Base-by-base conservation (phyloP, 1,284 basidiomycete species). In the Trametes sp. region DNA sequence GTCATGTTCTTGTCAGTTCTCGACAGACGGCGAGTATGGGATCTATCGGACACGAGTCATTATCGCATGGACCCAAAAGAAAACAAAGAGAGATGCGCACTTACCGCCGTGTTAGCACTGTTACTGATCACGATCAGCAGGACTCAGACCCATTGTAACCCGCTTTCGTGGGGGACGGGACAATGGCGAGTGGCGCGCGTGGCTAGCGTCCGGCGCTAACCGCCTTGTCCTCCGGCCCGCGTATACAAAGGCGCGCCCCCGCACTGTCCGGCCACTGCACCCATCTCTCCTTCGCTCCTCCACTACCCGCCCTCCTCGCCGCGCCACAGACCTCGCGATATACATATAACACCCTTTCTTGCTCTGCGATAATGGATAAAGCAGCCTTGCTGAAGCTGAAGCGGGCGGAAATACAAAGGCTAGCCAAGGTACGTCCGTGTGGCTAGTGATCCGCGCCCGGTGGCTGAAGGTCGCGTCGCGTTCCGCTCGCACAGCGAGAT, bases 371-470 rank as follows among this genome's bases (percentile, higher is more conserved):
- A 19, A 57, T 57, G 55, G 35, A 57, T 31, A 29, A 28, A 21
- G 36, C 35, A 14, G 45, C 55, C 8, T n/a, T 57, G 2, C 14
- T 19, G 3, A 57, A 49, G 55, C 26, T 57, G 8, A 57, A 38
- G 35, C 48, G 48, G 19, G 24, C 26, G 13, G 46, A 57, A 4
- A 13, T 57, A 23, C 55, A 57, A 26, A 57, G 50, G 36, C 55
- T 57, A 23, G 45, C 55, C 1, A 57, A 57, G 45, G 55, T 57
- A 23, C 24, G 55, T 41, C 23, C 14, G 31, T 26, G 13, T 13
- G 50, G 50, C 35, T 35, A 0, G 33, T 2, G 4, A n/a, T 4
- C 14, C 23, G 23, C 23, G 33, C 7, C n/a, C 10, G n/a, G 50
- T 52, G 33, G 50, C 50, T 52, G 33, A 52, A 24, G 28, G 41